Percentiles rank a stretch among this genome's conserved stretches.
Evolutionary conservation across 495 filamentous ascomycete genomes (phyloP).

Genomic region (Aspergillus indologenus): DNA sequence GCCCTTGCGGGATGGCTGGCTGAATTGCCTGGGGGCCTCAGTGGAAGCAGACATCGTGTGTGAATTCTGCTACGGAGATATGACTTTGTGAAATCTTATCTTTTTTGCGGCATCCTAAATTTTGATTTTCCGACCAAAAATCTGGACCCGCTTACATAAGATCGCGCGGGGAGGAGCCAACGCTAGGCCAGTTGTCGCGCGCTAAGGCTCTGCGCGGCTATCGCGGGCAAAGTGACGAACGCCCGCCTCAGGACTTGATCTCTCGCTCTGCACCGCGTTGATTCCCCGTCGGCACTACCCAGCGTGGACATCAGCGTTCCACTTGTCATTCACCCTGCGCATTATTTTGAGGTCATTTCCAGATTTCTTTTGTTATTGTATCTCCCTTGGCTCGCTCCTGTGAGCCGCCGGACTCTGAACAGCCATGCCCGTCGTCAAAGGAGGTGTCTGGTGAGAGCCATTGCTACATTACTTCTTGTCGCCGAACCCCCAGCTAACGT

Average conservation of each 20-base stretch:
- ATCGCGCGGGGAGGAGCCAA: slow-evolving; percentile 22
- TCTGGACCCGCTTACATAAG: slow-evolving; percentile 37
- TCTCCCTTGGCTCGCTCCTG: slow-evolving; percentile 2
- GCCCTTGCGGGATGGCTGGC: slow-evolving; percentile 90
- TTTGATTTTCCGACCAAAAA: slow-evolving; percentile 28
- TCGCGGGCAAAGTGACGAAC: slow-evolving; percentile 13
- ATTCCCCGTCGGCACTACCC: slow-evolving; percentile 9
- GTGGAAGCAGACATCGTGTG: slow-evolving; percentile 38
- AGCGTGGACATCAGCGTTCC: slow-evolving; percentile 10
- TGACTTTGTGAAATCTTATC: slow-evolving; percentile 10
- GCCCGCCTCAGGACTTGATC: slow-evolving; percentile 9
- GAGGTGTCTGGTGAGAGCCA: slow-evolving; percentile 83
- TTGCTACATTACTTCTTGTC: slow-evolving; percentile 28
- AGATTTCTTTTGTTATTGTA: slow-evolving; percentile 19
- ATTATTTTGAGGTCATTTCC: slow-evolving; percentile 2
- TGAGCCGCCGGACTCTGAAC: slow-evolving; percentile 12
- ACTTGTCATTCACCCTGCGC: not conserved
- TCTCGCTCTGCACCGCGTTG: slow-evolving; percentile 21
- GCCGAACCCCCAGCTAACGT: slow-evolving; percentile 22
- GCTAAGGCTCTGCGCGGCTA: slow-evolving; percentile 23
- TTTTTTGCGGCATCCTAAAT: slow-evolving; percentile 26
- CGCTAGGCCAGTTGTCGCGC: slow-evolving; percentile 20
- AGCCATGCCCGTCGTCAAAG: slow-evolving; percentile 93
- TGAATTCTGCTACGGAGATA: slow-evolving; percentile 2
- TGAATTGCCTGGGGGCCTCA: slow-evolving; percentile 56